phyloP scores from a whole-genome alignment of 192 early-diverging fungal species.

The Backusella tuberculispora region DNA sequence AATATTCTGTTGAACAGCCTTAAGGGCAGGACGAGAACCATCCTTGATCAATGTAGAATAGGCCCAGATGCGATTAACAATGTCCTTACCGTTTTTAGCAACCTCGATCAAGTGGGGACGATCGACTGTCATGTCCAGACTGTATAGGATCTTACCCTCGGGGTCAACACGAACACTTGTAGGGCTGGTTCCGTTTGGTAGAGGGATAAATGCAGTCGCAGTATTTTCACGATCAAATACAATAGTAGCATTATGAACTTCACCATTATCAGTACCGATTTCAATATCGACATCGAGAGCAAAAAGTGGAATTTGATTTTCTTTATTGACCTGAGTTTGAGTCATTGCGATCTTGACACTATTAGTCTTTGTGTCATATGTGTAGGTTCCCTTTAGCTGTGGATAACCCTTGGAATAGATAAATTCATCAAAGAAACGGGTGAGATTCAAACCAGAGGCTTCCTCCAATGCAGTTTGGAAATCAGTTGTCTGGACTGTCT shows the following conservation, averaged over 20 bases:
- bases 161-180: constrained; percentile 51
- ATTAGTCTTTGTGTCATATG: constrained; percentile 63
- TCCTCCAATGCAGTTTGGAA: constrained; percentile 55
- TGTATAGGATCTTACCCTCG: constrained; percentile 44
- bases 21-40: constrained; percentile 39
- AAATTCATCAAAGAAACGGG: constrained; percentile 70
- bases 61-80: constrained; percentile 45
- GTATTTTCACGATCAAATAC: constrained; percentile 35
- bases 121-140: constrained; percentile 46
- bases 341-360: constrained; percentile 56
- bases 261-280: constrained; percentile 39
- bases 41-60: constrained; percentile 53
- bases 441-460: constrained; percentile 59
- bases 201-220: constrained; percentile 35
- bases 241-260: background rate
- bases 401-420: constrained; percentile 67
- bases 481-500: constrained; percentile 55
- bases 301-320: constrained; percentile 48
- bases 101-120: constrained; percentile 46
- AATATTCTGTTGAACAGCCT: constrained; percentile 40
- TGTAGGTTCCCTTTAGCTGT: constrained; percentile 52
- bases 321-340: constrained; percentile 49
- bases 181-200: constrained; percentile 36
- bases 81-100: constrained; percentile 44
- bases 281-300: constrained; percentile 48